A percentile compares a stretch with the other conserved stretches of the same genome.
phyloP scores from a whole-genome alignment of 163 green algal species.

The Prototheca cutis region DNA sequence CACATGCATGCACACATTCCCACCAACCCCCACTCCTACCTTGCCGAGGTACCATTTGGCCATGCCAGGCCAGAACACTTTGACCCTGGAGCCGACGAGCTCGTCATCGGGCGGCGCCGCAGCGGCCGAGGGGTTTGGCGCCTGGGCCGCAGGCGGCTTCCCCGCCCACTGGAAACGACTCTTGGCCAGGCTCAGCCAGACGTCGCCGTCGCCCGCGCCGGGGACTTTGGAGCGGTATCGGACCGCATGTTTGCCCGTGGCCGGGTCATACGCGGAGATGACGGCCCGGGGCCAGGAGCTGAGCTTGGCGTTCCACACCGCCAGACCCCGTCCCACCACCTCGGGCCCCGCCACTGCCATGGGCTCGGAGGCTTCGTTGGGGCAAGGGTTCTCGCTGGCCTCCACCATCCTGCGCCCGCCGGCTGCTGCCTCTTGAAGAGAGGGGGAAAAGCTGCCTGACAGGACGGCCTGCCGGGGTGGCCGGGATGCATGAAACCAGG shows the following conservation, averaged over 20 bases:
- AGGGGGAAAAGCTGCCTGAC: too few species aligned
- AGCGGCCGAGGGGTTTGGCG: conserved; percentile 23
- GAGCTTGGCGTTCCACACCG: conserved; percentile 13
- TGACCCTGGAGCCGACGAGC: conserved; percentile 18
- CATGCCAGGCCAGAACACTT: conserved; percentile 49
- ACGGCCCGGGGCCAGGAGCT: conserved; percentile 22
- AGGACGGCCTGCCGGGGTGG: too few species aligned
- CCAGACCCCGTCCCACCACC: conserved; percentile 24
- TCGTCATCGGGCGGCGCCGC: conserved; percentile 11
- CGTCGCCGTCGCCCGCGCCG: conserved; percentile 10
- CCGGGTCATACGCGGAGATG: conserved; percentile 14
- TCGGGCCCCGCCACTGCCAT: conserved; percentile 16
- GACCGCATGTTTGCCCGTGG: conserved; percentile 14
- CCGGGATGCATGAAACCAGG: too few species aligned
- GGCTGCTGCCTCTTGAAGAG: too few species aligned
- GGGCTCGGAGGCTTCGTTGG: too few species aligned
- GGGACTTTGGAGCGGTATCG: conserved; percentile 6
- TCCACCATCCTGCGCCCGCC: too few species aligned
- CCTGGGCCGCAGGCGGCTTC: not conserved
- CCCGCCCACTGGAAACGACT: conserved; percentile 30
- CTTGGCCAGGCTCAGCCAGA: conserved; percentile 19
- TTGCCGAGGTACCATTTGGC: conserved; percentile 41
- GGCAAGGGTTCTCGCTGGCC: too few species aligned
- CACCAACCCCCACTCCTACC: conserved; percentile 20
- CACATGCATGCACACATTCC: too few species aligned